These are phyloP conservation scores for Pseudogymnoascus sp. DNA, from an alignment of 2,329 filamentous ascomycete genomes.

Conservation along the genomic window DNA sequence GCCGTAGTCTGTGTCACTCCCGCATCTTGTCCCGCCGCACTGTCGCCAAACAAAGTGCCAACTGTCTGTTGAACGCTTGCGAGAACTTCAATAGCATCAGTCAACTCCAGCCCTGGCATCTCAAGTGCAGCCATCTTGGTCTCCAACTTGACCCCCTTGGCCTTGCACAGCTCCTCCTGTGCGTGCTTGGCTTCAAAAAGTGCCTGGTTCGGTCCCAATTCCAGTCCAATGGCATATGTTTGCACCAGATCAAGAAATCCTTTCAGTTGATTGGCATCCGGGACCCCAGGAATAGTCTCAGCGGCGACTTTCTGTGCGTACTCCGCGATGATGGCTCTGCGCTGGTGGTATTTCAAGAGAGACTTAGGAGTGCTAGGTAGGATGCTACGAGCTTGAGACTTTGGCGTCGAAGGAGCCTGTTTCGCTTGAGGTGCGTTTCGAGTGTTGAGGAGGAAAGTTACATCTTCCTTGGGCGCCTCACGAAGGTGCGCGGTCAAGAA, in stretches of 20 bases:
- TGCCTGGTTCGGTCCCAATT: not conserved
- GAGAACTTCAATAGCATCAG: not conserved
- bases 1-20: not conserved
- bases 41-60: not conserved
- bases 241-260: not conserved
- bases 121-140: not conserved
- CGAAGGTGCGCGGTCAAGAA: not conserved
- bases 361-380: not conserved
- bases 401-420: not conserved
- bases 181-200: not conserved
- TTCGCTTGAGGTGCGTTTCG: not conserved
- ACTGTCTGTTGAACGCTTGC: constrained; percentile 1
- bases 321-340: not conserved
- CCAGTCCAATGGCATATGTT: not conserved
- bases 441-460: not conserved
- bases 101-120: not conserved
- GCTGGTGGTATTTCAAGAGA: constrained; percentile 2
- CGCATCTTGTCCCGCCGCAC: not conserved
- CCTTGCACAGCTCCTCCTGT: not conserved
- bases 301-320: not conserved
- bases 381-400: not conserved
- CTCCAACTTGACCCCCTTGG: not conserved
- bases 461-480: constrained; percentile 4
- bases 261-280: not conserved
- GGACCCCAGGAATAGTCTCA: not conserved